A percentile compares a stretch with the other conserved stretches of the same genome.
These are phyloP conservation scores for Boletus patriciae DNA, from an alignment of 768 basidiomycete species.

Conservation along the genomic window DNA sequence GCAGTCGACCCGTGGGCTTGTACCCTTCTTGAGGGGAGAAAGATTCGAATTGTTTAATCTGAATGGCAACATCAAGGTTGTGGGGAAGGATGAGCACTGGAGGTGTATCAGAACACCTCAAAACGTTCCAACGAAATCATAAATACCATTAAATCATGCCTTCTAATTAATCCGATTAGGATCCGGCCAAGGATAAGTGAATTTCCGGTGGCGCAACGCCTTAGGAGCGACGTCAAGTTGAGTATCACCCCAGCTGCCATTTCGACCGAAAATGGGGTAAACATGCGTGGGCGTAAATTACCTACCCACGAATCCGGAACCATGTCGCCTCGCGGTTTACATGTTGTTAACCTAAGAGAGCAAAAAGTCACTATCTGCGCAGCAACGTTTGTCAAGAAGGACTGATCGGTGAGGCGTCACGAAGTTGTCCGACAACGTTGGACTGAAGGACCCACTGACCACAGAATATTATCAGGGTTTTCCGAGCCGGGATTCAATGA, in stretches of 20 bases:
- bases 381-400: too few species aligned
- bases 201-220: not conserved
- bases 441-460: too few species aligned
- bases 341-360: constrained; percentile 7
- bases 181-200: not conserved
- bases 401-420: too few species aligned
- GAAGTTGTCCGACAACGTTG: not conserved
- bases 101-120: not conserved
- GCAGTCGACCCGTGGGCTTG: constrained; percentile 19
- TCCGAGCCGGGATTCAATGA: too few species aligned
- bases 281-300: constrained; percentile 8
- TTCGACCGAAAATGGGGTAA: constrained; percentile 5
- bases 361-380: not conserved
- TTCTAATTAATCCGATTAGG: not conserved
- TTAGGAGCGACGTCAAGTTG: not conserved
- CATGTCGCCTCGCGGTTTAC: constrained; percentile 13
- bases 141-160: not conserved
- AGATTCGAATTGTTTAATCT: constrained; percentile 10
- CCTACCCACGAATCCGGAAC: not conserved
- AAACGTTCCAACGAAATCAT: not conserved
- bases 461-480: too few species aligned
- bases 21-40: constrained; percentile 20
- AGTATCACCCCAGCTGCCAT: too few species aligned
- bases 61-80: constrained; percentile 16
- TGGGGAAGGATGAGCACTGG: constrained; percentile 3